Evolutionary conservation across 1,139 yeast genomes (phyloP).

Genomic region (Yamadazyma diddensiae): DNA sequence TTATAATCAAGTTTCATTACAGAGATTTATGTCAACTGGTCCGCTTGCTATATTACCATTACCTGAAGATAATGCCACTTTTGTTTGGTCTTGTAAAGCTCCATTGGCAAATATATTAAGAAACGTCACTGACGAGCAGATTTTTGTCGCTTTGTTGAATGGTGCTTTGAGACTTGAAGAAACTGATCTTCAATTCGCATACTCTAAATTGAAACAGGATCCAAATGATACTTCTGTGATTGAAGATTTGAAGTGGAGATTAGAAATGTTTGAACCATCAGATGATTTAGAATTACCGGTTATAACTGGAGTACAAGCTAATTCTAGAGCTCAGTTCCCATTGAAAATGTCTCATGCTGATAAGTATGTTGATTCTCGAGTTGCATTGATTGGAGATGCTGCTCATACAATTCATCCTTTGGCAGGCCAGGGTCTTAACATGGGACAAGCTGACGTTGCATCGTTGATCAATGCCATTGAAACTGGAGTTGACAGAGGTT

Average conservation of each 20-base stretch:
- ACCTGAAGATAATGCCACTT: slow-evolving; percentile 79
- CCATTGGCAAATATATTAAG: slow-evolving; percentile 65
- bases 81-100: slow-evolving; percentile 92
- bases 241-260: slow-evolving; percentile 74
- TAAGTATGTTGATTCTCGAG: slow-evolving; percentile 74
- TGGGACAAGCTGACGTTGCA: slow-evolving; percentile 96
- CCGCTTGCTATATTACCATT: slow-evolving; percentile 90
- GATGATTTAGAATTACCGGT: slow-evolving; percentile 66
- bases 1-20: slow-evolving; percentile 80
- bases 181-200: slow-evolving; percentile 40
- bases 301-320: slow-evolving; percentile 53
- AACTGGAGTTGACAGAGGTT: slow-evolving; percentile 68
- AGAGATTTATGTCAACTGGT: slow-evolving; percentile 86
- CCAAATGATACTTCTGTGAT: slow-evolving; percentile 49
- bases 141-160: slow-evolving; percentile 70
- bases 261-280: slow-evolving; percentile 41
- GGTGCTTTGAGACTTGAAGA: slow-evolving; percentile 77
- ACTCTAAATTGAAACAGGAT: slow-evolving; percentile 26
- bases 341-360: slow-evolving; percentile 88
- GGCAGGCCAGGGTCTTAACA: slow-evolving; percentile 96
- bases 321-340: slow-evolving; percentile 86
- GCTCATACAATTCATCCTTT: slow-evolving; percentile 97
- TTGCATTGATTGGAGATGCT: slow-evolving; percentile 95
- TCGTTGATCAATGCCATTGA: slow-evolving; percentile 68
- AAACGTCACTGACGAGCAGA: slow-evolving; percentile 49